These are phyloP conservation scores for Ambrosia artemisiifolia DNA, from an alignment of 129 eudicot genomes.

Conservation along the genomic window DNA sequence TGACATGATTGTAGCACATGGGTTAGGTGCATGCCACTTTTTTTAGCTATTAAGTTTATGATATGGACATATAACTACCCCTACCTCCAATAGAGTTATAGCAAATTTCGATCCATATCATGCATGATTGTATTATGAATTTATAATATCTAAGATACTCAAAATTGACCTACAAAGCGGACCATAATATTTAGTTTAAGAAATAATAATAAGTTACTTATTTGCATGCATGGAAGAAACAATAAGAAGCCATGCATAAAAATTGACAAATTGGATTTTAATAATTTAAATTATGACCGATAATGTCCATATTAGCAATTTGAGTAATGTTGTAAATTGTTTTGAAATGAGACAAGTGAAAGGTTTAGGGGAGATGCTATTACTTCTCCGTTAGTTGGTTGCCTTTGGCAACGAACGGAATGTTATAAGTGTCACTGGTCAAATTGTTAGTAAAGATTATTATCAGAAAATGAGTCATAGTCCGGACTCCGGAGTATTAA, in stretches of 20 bases:
- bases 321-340: too few species aligned
- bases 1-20: conserved; percentile 17
- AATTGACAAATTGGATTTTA: neutral
- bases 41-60: conserved; percentile 12
- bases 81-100: neutral
- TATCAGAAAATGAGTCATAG: too few species aligned
- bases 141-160: neutral
- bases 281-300: neutral
- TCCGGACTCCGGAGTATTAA: too few species aligned
- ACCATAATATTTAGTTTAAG: conserved; percentile 17
- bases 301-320: too few species aligned
- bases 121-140: neutral
- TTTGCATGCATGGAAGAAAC: neutral
- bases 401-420: too few species aligned
- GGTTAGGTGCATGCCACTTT: conserved; percentile 11
- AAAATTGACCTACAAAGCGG: conserved; percentile 11
- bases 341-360: too few species aligned
- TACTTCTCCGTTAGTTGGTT: too few species aligned
- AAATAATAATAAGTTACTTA: neutral
- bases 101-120: neutral
- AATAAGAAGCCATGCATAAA: conserved; percentile 4
- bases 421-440: too few species aligned
- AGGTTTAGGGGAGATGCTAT: too few species aligned
- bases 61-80: conserved; percentile 27
- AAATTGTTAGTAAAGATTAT: too few species aligned